Percentiles rank a stretch among this genome's conserved stretches.
Evolutionary conservation across 306 rosid species (phyloP).

Genomic region (Casuarina cunninghamiana): DNA sequence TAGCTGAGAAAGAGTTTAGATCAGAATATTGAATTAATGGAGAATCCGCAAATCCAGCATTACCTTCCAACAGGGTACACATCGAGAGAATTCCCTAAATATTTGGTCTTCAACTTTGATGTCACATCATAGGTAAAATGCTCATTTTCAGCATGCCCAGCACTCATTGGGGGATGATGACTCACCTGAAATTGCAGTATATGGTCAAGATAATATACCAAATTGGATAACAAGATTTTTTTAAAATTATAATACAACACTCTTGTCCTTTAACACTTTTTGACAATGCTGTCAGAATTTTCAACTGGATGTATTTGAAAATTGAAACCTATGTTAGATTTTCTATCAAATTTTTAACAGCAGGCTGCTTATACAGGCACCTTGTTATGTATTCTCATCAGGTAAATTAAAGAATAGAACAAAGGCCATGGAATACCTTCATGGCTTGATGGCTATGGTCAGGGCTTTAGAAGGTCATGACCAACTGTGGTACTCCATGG

Average conservation of each 20-base stretch:
- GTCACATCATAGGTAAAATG: slow-evolving; percentile 86
- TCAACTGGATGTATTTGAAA: no score
- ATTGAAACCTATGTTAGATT: no score
- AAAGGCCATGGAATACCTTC: slow-evolving; percentile 3
- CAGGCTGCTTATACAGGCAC: no score
- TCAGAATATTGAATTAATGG: not conserved
- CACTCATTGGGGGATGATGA: slow-evolving; percentile 99
- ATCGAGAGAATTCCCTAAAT: slow-evolving; percentile 83
- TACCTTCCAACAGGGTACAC: slow-evolving; percentile 97
- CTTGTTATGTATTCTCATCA: not conserved
- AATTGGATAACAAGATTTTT: not conserved
- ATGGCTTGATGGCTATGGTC: no score
- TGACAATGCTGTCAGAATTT: no score
- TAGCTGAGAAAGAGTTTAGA: not conserved
- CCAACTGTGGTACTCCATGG: no score
- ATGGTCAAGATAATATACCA: slow-evolving; percentile 7
- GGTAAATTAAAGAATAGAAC: slow-evolving; percentile 7
- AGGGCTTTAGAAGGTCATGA: no score
- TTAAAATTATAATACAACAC: not conserved
- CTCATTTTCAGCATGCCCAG: slow-evolving; percentile 88
- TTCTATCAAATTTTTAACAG: no score
- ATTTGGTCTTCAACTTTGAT: slow-evolving; percentile 89
- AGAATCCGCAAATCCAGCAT: not conserved
- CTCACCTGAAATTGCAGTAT: slow-evolving; percentile 56
- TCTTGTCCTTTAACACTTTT: no score